phyloP scores from a whole-genome alignment of 139 green algal genomes.

The Volvox reticuliferus region DNA sequence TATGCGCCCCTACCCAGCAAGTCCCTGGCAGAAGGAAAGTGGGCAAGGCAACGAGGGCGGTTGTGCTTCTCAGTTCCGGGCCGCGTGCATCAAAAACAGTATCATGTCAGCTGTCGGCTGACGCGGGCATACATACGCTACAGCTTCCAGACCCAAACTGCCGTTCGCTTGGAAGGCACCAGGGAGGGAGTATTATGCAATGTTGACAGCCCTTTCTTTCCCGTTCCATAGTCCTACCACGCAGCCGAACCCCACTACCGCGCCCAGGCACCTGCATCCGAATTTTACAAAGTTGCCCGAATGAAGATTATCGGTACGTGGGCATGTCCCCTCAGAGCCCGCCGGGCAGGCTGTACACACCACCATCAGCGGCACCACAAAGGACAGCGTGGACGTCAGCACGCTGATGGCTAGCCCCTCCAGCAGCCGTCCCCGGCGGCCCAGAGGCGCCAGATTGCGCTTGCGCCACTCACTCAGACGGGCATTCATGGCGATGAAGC shows the following conservation, averaged over 20 bases:
- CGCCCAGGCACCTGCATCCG: constrained; percentile 54
- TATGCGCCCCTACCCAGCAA: constrained; percentile 59
- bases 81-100: too few species aligned
- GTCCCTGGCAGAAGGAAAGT: not conserved
- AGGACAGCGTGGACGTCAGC: constrained; percentile 71
- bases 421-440: constrained; percentile 51
- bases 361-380: constrained; percentile 71
- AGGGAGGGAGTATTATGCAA: too few species aligned
- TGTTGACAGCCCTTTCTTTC: too few species aligned
- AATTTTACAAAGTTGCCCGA: constrained; percentile 85
- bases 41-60: too few species aligned
- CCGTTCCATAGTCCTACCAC: too few species aligned
- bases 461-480: constrained; percentile 67
- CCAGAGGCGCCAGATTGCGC: constrained; percentile 29
- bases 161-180: too few species aligned
- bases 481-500: constrained; percentile 80
- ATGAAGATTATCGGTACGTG: constrained; percentile 65
- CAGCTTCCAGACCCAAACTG: too few species aligned
- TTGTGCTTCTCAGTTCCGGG: too few species aligned
- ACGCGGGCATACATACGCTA: too few species aligned
- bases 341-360: constrained; percentile 70
- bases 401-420: constrained; percentile 68
- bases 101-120: too few species aligned
- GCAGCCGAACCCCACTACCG: too few species aligned
- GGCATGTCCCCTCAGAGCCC: constrained; percentile 61